Conservation (phyloP, 2,329 filamentous ascomycete genomes). For the Colletotrichum melonis region DNA sequence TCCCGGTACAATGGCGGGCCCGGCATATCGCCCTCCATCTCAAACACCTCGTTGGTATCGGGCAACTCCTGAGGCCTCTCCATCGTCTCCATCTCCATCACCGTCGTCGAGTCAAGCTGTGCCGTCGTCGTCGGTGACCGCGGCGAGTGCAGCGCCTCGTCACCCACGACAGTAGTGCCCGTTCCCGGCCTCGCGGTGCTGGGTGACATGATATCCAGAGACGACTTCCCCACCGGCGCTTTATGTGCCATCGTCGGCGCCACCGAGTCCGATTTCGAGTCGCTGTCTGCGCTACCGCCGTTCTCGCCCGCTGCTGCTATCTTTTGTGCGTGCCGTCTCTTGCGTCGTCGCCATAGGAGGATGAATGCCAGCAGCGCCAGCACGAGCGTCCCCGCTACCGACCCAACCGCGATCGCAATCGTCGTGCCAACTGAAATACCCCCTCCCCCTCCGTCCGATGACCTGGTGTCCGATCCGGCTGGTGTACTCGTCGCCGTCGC, state of each 20-base stretch:
- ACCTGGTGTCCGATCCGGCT: neutral
- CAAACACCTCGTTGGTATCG: slow-evolving; percentile 18
- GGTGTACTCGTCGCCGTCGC: slow-evolving; percentile 4
- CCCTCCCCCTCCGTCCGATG: neutral
- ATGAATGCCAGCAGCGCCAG: slow-evolving; percentile 16
- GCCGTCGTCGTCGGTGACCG: slow-evolving; percentile 16
- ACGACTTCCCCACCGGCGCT: slow-evolving; percentile 3
- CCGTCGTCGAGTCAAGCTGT: slow-evolving; percentile 25
- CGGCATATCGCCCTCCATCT: slow-evolving; percentile 33
- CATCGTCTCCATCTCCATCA: slow-evolving; percentile 31
- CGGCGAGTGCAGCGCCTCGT: slow-evolving; percentile 10
- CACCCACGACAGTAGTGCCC: slow-evolving; percentile 11
- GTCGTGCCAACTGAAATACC: slow-evolving; percentile 20
- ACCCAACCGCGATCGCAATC: slow-evolving; percentile 27
- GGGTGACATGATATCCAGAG: slow-evolving; percentile 15
- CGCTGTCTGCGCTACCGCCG: neutral
- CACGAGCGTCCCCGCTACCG: slow-evolving; percentile 17
- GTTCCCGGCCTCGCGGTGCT: slow-evolving; percentile 19
- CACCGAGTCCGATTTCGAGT: slow-evolving; percentile 1
- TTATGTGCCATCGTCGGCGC: slow-evolving; percentile 19
- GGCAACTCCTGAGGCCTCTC: slow-evolving; percentile 31
- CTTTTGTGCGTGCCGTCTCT: neutral
- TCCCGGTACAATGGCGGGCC: slow-evolving; percentile 32
- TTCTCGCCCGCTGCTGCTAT: neutral
- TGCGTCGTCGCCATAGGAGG: slow-evolving; percentile 17